A percentile compares a stretch with the other conserved stretches of the same genome.
These are phyloP conservation scores for Phytophthora tubulina DNA, from an alignment of 352 stramenopile species.

Conservation along the genomic window DNA sequence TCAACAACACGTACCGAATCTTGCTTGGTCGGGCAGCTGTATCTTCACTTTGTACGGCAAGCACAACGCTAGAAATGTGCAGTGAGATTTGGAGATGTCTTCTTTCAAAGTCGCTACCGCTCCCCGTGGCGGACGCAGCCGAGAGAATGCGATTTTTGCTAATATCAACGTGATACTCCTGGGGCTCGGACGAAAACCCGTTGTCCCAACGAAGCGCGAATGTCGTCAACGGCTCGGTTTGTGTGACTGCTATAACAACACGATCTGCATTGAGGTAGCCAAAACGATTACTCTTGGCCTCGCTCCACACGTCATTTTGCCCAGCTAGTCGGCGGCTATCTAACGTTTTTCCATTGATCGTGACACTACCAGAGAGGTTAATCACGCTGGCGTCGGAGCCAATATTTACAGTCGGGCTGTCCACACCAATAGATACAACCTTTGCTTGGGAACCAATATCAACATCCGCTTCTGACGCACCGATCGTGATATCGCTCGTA, in stretches of 20 bases:
- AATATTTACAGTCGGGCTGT: slow-evolving; percentile 44
- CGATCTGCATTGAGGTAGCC: slow-evolving; percentile 49
- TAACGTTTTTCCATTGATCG: slow-evolving; percentile 61
- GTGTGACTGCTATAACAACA: slow-evolving; percentile 23
- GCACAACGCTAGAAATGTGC: slow-evolving; percentile 38
- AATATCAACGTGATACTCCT: slow-evolving; percentile 35
- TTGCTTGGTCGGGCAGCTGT: slow-evolving; percentile 27
- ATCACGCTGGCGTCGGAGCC: slow-evolving; percentile 45
- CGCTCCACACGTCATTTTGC: not conserved
- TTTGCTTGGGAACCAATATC: slow-evolving; percentile 42
- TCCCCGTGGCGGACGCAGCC: not conserved
- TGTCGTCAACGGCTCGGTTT: slow-evolving; percentile 5
- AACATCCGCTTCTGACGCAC: slow-evolving; percentile 30
- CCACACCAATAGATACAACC: slow-evolving; percentile 44
- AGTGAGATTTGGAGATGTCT: slow-evolving; percentile 47
- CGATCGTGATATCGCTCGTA: slow-evolving; percentile 49
- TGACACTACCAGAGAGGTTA: slow-evolving; percentile 61
- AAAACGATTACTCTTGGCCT: slow-evolving; percentile 30
- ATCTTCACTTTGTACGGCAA: slow-evolving; percentile 25
- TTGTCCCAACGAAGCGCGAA: slow-evolving; percentile 47
- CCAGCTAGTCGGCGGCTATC: slow-evolving; percentile 39
- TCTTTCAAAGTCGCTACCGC: slow-evolving; percentile 1
- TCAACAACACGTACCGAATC: slow-evolving; percentile 40
- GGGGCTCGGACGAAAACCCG: slow-evolving; percentile 43
- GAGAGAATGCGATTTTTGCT: slow-evolving; percentile 36